Conservation (phyloP, 495 filamentous ascomycete genomes). For the Mycothermus thermophilus region DNA sequence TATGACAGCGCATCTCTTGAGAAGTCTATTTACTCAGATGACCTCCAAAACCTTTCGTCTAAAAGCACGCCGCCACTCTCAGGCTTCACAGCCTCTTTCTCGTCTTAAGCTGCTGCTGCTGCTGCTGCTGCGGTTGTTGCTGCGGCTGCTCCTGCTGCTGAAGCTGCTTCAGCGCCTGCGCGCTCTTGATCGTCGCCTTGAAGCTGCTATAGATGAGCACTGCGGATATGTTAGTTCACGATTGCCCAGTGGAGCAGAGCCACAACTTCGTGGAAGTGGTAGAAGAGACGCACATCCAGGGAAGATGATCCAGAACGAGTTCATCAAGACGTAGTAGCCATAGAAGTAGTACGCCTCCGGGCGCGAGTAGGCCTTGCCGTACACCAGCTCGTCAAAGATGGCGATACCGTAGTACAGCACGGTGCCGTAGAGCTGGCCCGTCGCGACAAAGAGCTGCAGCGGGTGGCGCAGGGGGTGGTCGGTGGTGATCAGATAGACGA, state of each 20-base stretch:
- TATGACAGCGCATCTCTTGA: no score
- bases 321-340: slow-evolving; percentile 43
- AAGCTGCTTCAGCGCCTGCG: background rate
- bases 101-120: no score
- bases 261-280: background rate
- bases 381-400: slow-evolving; percentile 32
- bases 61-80: no score
- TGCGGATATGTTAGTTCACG: background rate
- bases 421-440: slow-evolving; percentile 45
- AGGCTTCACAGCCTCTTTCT: no score
- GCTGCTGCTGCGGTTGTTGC: no score
- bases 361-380: slow-evolving; percentile 31
- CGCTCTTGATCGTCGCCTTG: background rate
- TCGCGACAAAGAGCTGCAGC: slow-evolving; percentile 37
- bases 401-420: slow-evolving; percentile 43
- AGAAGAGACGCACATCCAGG: slow-evolving; percentile 12
- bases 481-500: slow-evolving; percentile 31
- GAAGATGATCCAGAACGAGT: slow-evolving; percentile 44
- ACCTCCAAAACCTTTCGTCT: no score
- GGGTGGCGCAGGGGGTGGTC: slow-evolving; percentile 38
- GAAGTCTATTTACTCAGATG: no score
- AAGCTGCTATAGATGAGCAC: background rate
- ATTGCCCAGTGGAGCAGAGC: no score
- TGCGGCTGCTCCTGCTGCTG: background rate
- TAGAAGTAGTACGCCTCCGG: slow-evolving; percentile 44